These are phyloP conservation scores for Cavenderia fasciculata DNA, from an alignment of 78 protist genomes.

Conservation along the genomic window DNA sequence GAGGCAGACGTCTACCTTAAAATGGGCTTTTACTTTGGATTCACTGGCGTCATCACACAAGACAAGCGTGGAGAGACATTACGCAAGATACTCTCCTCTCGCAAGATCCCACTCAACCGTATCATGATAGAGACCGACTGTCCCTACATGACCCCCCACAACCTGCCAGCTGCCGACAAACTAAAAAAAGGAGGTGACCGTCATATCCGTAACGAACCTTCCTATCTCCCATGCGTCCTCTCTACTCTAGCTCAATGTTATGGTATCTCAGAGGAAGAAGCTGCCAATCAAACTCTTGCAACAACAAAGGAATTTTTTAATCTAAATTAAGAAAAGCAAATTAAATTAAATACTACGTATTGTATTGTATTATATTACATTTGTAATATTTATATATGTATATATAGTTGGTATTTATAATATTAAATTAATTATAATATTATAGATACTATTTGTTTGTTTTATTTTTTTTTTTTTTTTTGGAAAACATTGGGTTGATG, in stretches of 20 bases:
- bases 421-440: too few species aligned
- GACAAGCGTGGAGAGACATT: slow-evolving; percentile 38
- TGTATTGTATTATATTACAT: too few species aligned
- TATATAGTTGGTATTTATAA: too few species aligned
- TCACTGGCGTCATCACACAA: slow-evolving; percentile 72
- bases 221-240: slow-evolving; percentile 30
- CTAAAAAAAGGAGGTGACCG: slow-evolving; percentile 9
- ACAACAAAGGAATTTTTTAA: slow-evolving; percentile 46
- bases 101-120: slow-evolving; percentile 50
- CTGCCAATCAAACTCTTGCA: slow-evolving; percentile 24
- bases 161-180: slow-evolving; percentile 3
- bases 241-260: slow-evolving; percentile 55
- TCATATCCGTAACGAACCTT: slow-evolving; percentile 66
- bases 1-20: slow-evolving; percentile 40
- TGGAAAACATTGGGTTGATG: too few species aligned
- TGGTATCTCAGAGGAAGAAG: slow-evolving; percentile 20
- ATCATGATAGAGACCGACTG: slow-evolving; percentile 81
- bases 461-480: too few species aligned
- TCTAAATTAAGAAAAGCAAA: too few species aligned
- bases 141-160: slow-evolving; percentile 77
- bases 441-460: too few species aligned
- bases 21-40: slow-evolving; percentile 68
- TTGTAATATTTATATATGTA: too few species aligned
- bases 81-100: slow-evolving; percentile 11
- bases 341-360: too few species aligned